phyloP scores from a whole-genome alignment of 2,329 filamentous ascomycete species.

The Biscogniauxia sp. region DNA sequence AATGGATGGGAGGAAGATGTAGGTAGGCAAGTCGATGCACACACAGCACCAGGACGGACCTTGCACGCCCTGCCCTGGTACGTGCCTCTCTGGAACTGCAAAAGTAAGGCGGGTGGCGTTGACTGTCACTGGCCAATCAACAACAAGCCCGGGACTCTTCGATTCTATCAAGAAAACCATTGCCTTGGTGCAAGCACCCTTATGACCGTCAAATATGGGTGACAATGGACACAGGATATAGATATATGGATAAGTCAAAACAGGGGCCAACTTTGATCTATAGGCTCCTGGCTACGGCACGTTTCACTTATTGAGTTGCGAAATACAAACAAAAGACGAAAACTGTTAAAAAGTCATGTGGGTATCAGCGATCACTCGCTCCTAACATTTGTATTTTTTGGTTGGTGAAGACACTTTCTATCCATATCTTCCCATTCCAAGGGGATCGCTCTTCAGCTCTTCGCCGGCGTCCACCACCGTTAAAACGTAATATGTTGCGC shows the following conservation, averaged over 20 bases:
- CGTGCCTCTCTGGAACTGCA: constrained; percentile 4
- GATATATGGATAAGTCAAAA: background rate
- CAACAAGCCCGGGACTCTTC: background rate
- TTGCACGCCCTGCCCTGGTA: constrained; percentile 23
- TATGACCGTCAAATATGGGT: constrained; percentile 8
- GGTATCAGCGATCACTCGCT: constrained; percentile 21
- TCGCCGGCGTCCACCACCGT: constrained; percentile 24
- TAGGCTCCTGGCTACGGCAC: background rate
- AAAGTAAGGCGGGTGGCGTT: constrained; percentile 35
- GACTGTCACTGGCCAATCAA: constrained; percentile 26
- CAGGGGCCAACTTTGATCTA: background rate
- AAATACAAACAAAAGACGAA: background rate
- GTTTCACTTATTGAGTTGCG: background rate
- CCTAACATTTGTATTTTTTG: constrained; percentile 31
- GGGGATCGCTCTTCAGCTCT: constrained; percentile 22
- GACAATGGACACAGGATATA: background rate
- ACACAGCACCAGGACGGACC: constrained; percentile 4
- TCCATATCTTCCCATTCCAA: constrained; percentile 20
- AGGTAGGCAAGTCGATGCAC: constrained; percentile 8
- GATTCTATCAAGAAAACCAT: background rate
- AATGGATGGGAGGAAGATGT: constrained; percentile 15
- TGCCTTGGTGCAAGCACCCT: constrained; percentile 10
- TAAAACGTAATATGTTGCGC: constrained; percentile 31
- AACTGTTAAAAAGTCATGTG: constrained; percentile 11
- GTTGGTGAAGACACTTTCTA: constrained; percentile 26